These are phyloP conservation scores for Ceratocystis smalleyi DNA, from an alignment of 2,329 filamentous ascomycete species.

Conservation along the genomic window DNA sequence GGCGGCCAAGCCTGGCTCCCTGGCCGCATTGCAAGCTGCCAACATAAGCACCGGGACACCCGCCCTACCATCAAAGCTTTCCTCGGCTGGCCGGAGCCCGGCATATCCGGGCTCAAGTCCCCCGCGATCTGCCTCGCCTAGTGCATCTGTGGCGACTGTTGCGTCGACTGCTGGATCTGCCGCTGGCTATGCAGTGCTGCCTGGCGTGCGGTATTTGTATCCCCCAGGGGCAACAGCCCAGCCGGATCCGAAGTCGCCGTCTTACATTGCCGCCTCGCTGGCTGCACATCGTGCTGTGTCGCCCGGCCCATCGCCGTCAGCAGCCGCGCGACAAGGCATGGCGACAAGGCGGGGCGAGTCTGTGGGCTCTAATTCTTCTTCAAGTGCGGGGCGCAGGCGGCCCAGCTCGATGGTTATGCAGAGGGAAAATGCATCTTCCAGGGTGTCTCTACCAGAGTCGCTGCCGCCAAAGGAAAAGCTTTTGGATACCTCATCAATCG, in stretches of 20 bases:
- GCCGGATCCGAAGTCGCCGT: constrained; percentile 6
- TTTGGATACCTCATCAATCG: constrained; percentile 42
- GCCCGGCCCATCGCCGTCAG: neutral
- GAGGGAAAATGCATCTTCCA: neutral
- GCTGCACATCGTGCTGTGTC: constrained; percentile 25
- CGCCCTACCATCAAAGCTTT: neutral
- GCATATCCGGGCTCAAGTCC: neutral
- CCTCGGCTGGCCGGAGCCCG: neutral
- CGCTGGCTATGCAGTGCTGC: neutral
- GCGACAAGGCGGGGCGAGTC: constrained; percentile 6
- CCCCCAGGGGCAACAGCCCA: constrained; percentile 1
- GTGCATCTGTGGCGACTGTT: constrained; percentile 2
- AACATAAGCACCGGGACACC: neutral
- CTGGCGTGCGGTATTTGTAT: constrained; percentile 5
- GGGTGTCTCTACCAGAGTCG: neutral
- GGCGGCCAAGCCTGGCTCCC: neutral
- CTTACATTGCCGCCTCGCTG: constrained; percentile 38
- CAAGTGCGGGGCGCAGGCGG: constrained; percentile 20
- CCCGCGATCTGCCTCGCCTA: neutral
- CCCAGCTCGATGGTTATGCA: constrained; percentile 22
- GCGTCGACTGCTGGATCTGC: neutral
- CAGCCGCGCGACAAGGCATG: neutral
- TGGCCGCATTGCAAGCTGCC: constrained; percentile 8
- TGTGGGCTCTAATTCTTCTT: constrained; percentile 19
- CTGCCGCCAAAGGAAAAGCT: neutral